Evolutionary conservation across 257 asterid species (phyloP).

Genomic region (Apocynum venetum): DNA sequence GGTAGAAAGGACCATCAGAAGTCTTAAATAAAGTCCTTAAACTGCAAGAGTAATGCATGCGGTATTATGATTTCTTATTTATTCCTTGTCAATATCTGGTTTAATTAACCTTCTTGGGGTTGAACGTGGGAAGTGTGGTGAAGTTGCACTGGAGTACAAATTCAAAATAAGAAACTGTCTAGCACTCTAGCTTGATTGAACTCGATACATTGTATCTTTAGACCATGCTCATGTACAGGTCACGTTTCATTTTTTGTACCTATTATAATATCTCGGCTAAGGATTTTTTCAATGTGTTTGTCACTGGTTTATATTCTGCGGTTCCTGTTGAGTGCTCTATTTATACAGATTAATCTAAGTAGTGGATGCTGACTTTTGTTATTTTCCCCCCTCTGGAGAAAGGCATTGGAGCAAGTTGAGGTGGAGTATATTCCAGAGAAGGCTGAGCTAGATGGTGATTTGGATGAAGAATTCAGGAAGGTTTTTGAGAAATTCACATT

Average conservation of each 20-base stretch:
- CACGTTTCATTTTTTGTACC: not conserved
- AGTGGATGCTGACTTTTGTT: not conserved
- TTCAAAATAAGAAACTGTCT: not conserved
- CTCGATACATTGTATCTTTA: not conserved
- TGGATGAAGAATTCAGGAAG: slow-evolving; percentile 77
- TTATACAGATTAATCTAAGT: not conserved
- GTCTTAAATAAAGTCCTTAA: not conserved
- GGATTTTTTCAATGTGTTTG: not conserved
- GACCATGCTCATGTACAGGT: not conserved
- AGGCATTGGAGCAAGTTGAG: slow-evolving; percentile 69
- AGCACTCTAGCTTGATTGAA: not conserved
- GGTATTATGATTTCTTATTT: not conserved
- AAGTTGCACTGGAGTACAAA: not conserved
- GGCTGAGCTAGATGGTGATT: slow-evolving; percentile 61
- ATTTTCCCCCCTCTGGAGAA: not conserved
- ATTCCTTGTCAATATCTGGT: not conserved
- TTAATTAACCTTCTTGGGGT: not conserved
- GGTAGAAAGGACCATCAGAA: not conserved
- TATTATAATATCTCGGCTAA: not conserved
- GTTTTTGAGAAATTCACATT: slow-evolving; percentile 86
- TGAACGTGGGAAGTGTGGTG: not conserved
- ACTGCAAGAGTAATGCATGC: not conserved
- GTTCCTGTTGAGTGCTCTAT: not conserved
- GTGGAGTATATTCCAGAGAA: slow-evolving; percentile 88
- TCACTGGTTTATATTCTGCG: not conserved